Evolutionary conservation across 345 rosid genomes (phyloP), one percentile per base, ranked within the genome.

Genomic region (Citrus trifoliata): DNA sequence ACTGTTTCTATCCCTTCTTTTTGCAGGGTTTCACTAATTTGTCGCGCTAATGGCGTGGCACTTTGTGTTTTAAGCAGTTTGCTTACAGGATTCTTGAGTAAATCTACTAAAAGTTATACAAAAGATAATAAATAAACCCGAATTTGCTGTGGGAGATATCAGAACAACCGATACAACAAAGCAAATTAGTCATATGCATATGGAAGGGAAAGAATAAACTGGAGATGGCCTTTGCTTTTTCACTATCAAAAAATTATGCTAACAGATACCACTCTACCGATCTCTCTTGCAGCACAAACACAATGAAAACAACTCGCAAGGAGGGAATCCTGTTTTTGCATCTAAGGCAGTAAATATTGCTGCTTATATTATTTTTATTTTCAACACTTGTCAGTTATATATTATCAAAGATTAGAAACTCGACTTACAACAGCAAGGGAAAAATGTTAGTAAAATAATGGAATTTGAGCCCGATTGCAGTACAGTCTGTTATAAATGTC

Each of bases 11-110:
- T 70, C 24, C 5, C 7, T 13, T 32, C 51, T 30, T 55, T 82
- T 64, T 67, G 71, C 72, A 76, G 80, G 81, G 85, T 61, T 76
- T 75, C 37, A 55, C 71, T 63, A 28, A 73, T 55, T 56, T 80
- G 62, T 38, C 35, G 8, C 16, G 51, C 67, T 40, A 21, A 22
- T 58, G 72, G 30, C 16, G 46, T n/a, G 0, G 56, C 28, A 2
- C 27, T 48, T 25, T 32, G 77, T 5, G 0, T 9, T 25, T 62
- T 24, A 37, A 37, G 55, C 67, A 38, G 42, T 42, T 33, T 58
- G 16, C 79, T 51, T 65, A 10, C 66, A 21, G n/a, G 6, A 69
- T 51, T 32, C 64, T 55, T n/a, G 10, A 24, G 73, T 32, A 42
- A 75, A 70, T 73, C 51, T 53, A 6, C 67, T 25, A 10, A 28